Percentiles rank a stretch among this genome's conserved stretches.
These are phyloP conservation scores for Ustilago vetiveriae DNA, from an alignment of 1,284 basidiomycete genomes.

Conservation along the genomic window DNA sequence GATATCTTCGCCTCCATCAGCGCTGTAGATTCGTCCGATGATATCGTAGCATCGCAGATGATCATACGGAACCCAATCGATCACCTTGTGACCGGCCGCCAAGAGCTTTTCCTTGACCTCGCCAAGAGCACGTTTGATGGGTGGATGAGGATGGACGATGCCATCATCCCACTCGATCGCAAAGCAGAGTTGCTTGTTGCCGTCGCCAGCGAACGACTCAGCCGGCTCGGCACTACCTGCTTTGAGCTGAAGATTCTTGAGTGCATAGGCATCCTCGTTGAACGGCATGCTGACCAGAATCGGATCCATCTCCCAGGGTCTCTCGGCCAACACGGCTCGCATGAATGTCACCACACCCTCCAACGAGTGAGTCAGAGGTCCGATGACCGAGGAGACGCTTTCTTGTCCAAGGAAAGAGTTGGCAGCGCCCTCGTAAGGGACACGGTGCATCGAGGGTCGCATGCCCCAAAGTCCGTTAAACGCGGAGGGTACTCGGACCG, in stretches of 20 bases:
- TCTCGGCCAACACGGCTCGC: slow-evolving; percentile 71
- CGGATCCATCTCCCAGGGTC: slow-evolving; percentile 76
- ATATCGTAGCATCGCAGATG: slow-evolving; percentile 58
- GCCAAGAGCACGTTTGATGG: slow-evolving; percentile 66
- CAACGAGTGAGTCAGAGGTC: slow-evolving; percentile 75
- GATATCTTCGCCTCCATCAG: slow-evolving; percentile 54
- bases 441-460: slow-evolving; percentile 78
- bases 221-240: slow-evolving; percentile 12
- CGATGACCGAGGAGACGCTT: slow-evolving; percentile 76
- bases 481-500: slow-evolving; percentile 78
- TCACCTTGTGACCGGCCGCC: slow-evolving; percentile 52
- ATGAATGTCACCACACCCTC: slow-evolving; percentile 75
- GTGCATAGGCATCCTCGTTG: slow-evolving; percentile 34
- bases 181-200: slow-evolving; percentile 26
- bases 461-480: slow-evolving; percentile 83
- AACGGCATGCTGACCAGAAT: slow-evolving; percentile 36
- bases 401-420: slow-evolving; percentile 72
- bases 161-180: slow-evolving; percentile 66
- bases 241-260: slow-evolving; percentile 31
- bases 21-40: slow-evolving; percentile 50
- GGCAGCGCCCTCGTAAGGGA: slow-evolving; percentile 74
- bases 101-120: slow-evolving; percentile 54
- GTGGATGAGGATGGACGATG: slow-evolving; percentile 65
- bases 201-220: neutral
- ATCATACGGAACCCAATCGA: slow-evolving; percentile 32